These are phyloP conservation scores for Chaetomiaceae sp. DNA, from an alignment of 2,329 filamentous ascomycete species.

Conservation along the genomic window DNA sequence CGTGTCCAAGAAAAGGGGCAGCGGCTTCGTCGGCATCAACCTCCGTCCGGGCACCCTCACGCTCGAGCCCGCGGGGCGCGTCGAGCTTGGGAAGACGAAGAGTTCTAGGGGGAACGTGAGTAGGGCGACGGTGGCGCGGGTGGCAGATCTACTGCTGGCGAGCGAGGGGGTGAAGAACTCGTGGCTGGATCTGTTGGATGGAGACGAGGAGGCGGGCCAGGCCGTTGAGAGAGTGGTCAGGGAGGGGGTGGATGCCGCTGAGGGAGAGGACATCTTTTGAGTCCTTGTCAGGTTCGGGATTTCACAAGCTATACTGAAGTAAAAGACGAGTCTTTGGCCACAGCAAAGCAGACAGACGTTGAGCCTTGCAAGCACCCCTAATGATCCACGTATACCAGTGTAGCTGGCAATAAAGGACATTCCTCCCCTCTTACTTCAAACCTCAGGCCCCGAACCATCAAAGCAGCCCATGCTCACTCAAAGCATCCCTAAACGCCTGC, in stretches of 20 bases:
- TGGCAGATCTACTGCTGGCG: conserved; percentile 52
- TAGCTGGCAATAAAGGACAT: too few relatives aligned
- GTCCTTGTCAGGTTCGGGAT: too few relatives aligned
- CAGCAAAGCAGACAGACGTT: too few relatives aligned
- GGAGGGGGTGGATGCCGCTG: conserved; percentile 46
- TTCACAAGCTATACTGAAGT: too few relatives aligned
- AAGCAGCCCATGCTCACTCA: too few relatives aligned
- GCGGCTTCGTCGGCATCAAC: conserved; percentile 44
- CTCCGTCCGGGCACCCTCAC: conserved; percentile 50
- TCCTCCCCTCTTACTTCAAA: too few relatives aligned
- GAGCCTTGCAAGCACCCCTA: too few relatives aligned
- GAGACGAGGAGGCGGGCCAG: conserved; percentile 42
- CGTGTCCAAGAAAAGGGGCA: conserved; percentile 37
- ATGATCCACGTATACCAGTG: too few relatives aligned
- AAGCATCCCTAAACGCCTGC: neutral
- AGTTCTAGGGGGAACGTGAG: conserved; percentile 39
- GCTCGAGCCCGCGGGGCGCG: conserved; percentile 42
- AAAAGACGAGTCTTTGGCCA: too few relatives aligned
- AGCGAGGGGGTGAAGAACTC: conserved; percentile 41
- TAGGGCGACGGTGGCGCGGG: conserved; percentile 55
- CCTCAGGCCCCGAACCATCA: too few relatives aligned
- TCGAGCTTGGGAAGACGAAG: conserved; percentile 45
- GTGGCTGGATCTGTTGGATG: conserved; percentile 54
- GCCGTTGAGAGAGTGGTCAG: conserved; percentile 47
- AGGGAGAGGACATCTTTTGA: conserved; percentile 42